phyloP scores from a whole-genome alignment of 805 yeast genomes.

The Pichia nakasei region DNA sequence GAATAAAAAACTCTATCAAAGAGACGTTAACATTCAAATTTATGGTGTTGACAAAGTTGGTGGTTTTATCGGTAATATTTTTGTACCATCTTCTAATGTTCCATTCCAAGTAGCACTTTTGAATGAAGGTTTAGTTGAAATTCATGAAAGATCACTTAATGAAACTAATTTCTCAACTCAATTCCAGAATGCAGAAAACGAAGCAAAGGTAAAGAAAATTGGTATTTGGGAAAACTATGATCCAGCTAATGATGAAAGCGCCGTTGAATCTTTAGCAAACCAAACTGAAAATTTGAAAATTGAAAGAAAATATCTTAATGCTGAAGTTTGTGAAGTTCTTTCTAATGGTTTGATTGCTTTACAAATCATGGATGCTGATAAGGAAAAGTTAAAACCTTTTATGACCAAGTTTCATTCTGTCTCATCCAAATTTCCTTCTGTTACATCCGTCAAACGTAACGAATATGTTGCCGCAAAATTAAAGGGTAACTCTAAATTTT shows the following conservation, averaged over 20 bases:
- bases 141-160: constrained; percentile 57
- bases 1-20: constrained; percentile 51
- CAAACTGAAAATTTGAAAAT: constrained; percentile 19
- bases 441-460: constrained; percentile 35
- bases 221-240: constrained; percentile 67
- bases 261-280: constrained; percentile 14
- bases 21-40: constrained; percentile 64
- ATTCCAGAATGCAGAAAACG: constrained; percentile 51
- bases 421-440: constrained; percentile 27
- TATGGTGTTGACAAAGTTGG: constrained; percentile 69
- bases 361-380: constrained; percentile 34
- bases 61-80: constrained; percentile 69
- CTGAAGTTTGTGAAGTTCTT: constrained; percentile 43
- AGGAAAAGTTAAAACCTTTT: constrained; percentile 33
- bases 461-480: constrained; percentile 50
- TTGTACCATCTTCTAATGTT: constrained; percentile 36
- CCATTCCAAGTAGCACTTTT: constrained; percentile 55
- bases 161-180: constrained; percentile 47
- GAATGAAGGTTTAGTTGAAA: constrained; percentile 52
- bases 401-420: constrained; percentile 38
- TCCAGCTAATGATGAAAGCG: constrained; percentile 28
- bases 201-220: constrained; percentile 43
- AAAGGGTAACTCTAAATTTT: constrained; percentile 43
- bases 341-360: constrained; percentile 36
- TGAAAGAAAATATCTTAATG: constrained; percentile 37